Conservation (phyloP, 148 eudicot species). For the Dysphania ambrosioides region DNA sequence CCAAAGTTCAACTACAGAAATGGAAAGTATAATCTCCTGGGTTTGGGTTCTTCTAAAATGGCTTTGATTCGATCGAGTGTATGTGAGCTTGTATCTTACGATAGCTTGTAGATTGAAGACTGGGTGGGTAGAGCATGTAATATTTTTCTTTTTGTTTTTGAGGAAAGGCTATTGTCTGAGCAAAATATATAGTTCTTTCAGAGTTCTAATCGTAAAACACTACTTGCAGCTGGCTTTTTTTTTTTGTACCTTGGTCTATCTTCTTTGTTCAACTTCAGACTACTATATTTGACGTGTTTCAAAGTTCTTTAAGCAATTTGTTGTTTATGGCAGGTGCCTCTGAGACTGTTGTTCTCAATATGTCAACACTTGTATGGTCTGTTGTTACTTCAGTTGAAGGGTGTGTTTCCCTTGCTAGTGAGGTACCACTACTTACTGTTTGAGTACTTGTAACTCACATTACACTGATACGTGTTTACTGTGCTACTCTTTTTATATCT, state of each 20-base stretch:
- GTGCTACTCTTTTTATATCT: background rate
- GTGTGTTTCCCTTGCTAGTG: constrained; percentile 92
- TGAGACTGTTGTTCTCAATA: constrained; percentile 90
- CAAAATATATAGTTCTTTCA: background rate
- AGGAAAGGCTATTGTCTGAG: background rate
- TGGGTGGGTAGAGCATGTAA: constrained; percentile 2
- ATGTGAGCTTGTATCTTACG: too few relatives aligned
- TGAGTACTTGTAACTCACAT: constrained; percentile 13
- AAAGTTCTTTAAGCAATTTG: background rate
- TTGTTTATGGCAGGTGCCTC: constrained; percentile 64
- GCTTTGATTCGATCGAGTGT: too few relatives aligned
- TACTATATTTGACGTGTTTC: background rate
- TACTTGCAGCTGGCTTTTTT: background rate
- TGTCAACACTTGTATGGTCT: constrained; percentile 96
- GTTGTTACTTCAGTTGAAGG: constrained; percentile 86
- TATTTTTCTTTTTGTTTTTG: background rate
- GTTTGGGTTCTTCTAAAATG: too few relatives aligned
- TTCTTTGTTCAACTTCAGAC: background rate
- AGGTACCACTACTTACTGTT: constrained; percentile 47
- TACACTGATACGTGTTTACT: background rate
- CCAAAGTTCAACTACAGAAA: background rate
- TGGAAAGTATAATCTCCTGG: background rate
- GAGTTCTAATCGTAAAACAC: background rate
- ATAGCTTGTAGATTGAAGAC: too few relatives aligned
- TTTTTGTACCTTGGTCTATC: background rate